These are phyloP conservation scores for Isoetes engelmannii DNA, from an alignment of 83 land plant genomes.

Conservation along the genomic window DNA sequence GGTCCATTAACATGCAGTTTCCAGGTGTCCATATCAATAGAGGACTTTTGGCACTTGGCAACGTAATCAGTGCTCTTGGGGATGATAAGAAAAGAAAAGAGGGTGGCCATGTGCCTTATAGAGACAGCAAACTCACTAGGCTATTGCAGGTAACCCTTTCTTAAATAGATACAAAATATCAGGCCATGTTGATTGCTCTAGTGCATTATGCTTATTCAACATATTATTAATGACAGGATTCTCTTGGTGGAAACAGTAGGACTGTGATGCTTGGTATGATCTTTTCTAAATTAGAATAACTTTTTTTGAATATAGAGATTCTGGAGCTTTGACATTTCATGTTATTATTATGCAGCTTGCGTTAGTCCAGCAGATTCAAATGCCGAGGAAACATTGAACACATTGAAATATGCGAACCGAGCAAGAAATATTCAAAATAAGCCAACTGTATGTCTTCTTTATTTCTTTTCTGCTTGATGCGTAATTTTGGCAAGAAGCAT, in stretches of 20 bases:
- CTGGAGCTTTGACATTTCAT: not conserved
- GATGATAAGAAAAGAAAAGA: conserved; percentile 9
- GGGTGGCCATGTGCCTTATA: conserved; percentile 12
- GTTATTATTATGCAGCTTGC: conserved; percentile 51
- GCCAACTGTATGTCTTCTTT: conserved; percentile 59
- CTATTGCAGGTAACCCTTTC: not conserved
- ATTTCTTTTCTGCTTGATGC: not conserved
- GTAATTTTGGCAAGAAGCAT: not conserved
- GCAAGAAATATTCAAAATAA: conserved; percentile 98
- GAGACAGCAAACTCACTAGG: conserved; percentile 7
- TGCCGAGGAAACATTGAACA: conserved; percentile 96
- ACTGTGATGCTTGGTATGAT: conserved; percentile 93
- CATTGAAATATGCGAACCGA: conserved; percentile 96
- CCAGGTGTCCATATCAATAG: conserved; percentile 12
- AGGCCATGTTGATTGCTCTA: not conserved
- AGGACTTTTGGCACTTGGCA: conserved; percentile 12
- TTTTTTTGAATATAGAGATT: not conserved
- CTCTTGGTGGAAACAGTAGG: conserved; percentile 98
- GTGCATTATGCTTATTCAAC: not conserved
- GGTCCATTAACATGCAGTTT: not conserved
- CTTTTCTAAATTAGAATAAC: not conserved
- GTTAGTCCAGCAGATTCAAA: conserved; percentile 98
- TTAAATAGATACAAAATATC: not conserved
- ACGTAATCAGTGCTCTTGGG: conserved; percentile 5
- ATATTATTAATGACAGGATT: conserved; percentile 55